A percentile compares a stretch with the other conserved stretches of the same genome.
These are phyloP conservation scores for Rubia tinctorum DNA, from an alignment of 305 asterid species.

Conservation along the genomic window DNA sequence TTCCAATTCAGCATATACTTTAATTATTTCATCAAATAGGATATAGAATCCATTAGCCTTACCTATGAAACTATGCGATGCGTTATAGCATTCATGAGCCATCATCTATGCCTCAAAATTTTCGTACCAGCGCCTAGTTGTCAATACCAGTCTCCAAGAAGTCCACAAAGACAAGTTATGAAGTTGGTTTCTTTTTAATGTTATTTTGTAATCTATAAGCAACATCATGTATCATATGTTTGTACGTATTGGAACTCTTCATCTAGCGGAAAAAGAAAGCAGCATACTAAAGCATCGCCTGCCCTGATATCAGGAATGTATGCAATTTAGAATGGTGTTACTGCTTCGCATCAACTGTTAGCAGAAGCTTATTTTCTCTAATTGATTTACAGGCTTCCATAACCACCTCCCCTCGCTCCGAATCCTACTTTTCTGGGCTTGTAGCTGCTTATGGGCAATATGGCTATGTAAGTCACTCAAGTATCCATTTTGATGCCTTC, in stretches of 20 bases:
- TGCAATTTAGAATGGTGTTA: neutral
- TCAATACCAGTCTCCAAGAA: neutral
- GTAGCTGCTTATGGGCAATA: constrained; percentile 49
- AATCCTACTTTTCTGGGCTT: constrained; percentile 43
- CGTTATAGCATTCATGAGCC: neutral
- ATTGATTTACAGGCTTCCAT: constrained; percentile 43
- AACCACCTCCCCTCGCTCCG: constrained; percentile 48
- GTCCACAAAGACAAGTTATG: neutral
- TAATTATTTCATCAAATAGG: neutral
- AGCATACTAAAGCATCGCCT: neutral
- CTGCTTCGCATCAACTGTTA: neutral
- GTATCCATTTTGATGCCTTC: neutral
- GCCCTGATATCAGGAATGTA: constrained; percentile 1
- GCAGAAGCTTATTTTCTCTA: constrained; percentile 12
- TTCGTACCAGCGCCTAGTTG: neutral
- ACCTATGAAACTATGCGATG: neutral
- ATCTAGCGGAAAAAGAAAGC: neutral
- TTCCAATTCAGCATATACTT: neutral
- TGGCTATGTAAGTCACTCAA: constrained; percentile 41
- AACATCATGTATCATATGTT: constrained; percentile 3
- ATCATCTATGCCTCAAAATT: neutral
- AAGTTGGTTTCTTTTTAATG: neutral
- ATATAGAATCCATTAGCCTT: neutral
- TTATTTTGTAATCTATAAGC: neutral
- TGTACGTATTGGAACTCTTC: constrained; percentile 1